Conservation (phyloP, 2,329 filamentous ascomycete species). For the Xylaria digitata region DNA sequence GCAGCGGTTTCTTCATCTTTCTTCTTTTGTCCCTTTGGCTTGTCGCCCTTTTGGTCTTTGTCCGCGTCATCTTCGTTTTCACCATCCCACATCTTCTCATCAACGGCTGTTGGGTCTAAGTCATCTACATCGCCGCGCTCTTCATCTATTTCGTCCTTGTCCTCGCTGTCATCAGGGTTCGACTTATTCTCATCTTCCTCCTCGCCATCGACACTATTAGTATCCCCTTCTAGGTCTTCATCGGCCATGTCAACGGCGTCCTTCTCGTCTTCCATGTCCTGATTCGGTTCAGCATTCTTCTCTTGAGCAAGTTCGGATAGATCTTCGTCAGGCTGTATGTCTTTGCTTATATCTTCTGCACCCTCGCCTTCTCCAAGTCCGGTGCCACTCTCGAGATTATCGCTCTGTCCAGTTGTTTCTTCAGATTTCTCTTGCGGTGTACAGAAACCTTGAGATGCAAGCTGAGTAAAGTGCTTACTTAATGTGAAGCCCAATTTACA, state of each 20-base stretch:
- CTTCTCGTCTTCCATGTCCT: constrained; percentile 80
- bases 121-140: constrained; percentile 93
- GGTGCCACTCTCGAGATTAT: constrained; percentile 89
- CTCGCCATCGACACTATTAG: constrained; percentile 72
- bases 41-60: constrained; percentile 82
- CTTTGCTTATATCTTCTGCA: constrained; percentile 97
- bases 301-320: constrained; percentile 91
- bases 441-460: constrained; percentile 90
- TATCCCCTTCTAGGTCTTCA: constrained; percentile 89
- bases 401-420: constrained; percentile 74
- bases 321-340: constrained; percentile 93
- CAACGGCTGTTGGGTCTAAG: constrained; percentile 86
- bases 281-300: constrained; percentile 71
- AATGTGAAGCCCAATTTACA: constrained; percentile 81
- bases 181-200: constrained; percentile 70
- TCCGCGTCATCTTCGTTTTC: constrained; percentile 81
- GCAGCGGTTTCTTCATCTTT: constrained; percentile 70
- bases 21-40: constrained; percentile 75
- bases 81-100: constrained; percentile 99
- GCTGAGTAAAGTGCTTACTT: constrained; percentile 79
- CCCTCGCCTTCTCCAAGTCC: constrained; percentile 95
- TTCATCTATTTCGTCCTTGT: constrained; percentile 83
- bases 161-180: constrained; percentile 71
- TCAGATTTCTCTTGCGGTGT: constrained; percentile 84
- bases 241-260: constrained; percentile 93